Conservation (phyloP, 2,329 filamentous ascomycete species). For the Helotiales sp. region DNA sequence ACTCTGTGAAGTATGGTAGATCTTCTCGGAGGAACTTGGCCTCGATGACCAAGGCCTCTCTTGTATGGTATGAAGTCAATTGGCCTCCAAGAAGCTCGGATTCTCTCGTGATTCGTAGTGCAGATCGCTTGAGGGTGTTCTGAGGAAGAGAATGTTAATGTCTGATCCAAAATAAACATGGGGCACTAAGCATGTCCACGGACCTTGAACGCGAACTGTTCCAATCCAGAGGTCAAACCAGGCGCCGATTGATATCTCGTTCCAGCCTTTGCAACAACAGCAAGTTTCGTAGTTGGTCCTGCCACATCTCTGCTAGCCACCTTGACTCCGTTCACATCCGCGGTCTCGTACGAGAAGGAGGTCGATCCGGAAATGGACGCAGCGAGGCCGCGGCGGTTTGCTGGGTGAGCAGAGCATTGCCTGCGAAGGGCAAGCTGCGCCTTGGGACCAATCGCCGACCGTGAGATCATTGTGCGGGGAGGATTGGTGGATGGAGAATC, state of each 20-base stretch:
- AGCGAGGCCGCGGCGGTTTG: slow-evolving; percentile 65
- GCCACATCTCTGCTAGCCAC: slow-evolving; percentile 88
- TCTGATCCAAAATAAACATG: slow-evolving; percentile 13
- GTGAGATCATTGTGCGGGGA: slow-evolving; percentile 69
- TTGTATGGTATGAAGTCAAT: slow-evolving; percentile 85
- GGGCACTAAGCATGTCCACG: slow-evolving; percentile 46
- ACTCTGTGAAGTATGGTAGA: slow-evolving; percentile 95
- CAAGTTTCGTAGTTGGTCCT: slow-evolving; percentile 87
- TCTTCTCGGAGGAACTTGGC: slow-evolving; percentile 96
- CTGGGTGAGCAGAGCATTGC: slow-evolving; percentile 60
- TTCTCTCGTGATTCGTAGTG: slow-evolving; percentile 91
- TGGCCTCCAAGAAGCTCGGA: slow-evolving; percentile 92
- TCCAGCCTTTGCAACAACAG: slow-evolving; percentile 91
- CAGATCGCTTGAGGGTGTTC: slow-evolving; percentile 87
- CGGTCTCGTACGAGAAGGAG: slow-evolving; percentile 85
- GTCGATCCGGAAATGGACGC: slow-evolving; percentile 67
- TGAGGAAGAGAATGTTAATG: slow-evolving; percentile 44
- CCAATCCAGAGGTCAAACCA: slow-evolving; percentile 86
- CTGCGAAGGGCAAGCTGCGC: slow-evolving; percentile 65
- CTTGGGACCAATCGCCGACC: slow-evolving; percentile 66
- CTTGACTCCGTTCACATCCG: slow-evolving; percentile 88
- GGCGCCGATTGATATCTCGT: slow-evolving; percentile 90
- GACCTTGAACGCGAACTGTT: slow-evolving; percentile 97
- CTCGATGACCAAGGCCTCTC: slow-evolving; percentile 90
- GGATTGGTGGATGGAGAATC: slow-evolving; percentile 40